Evolutionary conservation across 2,329 filamentous ascomycete species (phyloP), one percentile per base, ranked within the genome.

Genomic region (Dichotomopilus funicola): DNA sequence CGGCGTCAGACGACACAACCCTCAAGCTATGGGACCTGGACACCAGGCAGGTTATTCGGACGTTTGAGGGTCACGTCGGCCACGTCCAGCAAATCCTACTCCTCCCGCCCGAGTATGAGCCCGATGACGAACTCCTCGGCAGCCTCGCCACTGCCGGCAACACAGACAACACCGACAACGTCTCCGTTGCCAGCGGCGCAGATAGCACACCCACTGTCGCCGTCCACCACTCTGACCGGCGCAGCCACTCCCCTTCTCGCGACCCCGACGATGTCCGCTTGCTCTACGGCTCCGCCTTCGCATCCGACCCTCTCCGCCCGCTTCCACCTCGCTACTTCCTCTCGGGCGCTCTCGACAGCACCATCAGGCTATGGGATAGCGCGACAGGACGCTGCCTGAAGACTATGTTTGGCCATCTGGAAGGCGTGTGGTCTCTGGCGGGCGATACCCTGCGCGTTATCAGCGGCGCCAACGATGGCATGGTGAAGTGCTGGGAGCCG

Each of bases 401-500:
- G 59, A 95, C 90, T 36, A 95, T 96, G 76, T 99, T 97, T 68
- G 94, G 94, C 0, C 94, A 99, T 66, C 82, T 99, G 27, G 94
- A 99, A 70, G 94, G 94, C 36, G 87, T 99, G 19, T 99, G 94
- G 94, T 88, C 89, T 5, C 78, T 99, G 2, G 89, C 88, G 0
- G 92, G 89, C 3, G 92, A 97, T 71, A 91, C 88, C 1, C 75
- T 97, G 19, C 84, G 94, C 9, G 83, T 96, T 12, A 90, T 97
- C 11, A 90, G 87, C 13, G 92, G 91, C 0, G 88, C 89, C 9
- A 91, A 97, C 70, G 94, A 99, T 71, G 86, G 89, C 43, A 95
- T 92, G 83, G 88, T 96, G 65, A 97, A 97, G 75, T 84, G 81
- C 36, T 99, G 94, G 94, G 92, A 97, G 72, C 88, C 92, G 12